Base-by-base conservation (phyloP, 176 grass and related monocot genomes). In the Elymus sibiricus region DNA sequence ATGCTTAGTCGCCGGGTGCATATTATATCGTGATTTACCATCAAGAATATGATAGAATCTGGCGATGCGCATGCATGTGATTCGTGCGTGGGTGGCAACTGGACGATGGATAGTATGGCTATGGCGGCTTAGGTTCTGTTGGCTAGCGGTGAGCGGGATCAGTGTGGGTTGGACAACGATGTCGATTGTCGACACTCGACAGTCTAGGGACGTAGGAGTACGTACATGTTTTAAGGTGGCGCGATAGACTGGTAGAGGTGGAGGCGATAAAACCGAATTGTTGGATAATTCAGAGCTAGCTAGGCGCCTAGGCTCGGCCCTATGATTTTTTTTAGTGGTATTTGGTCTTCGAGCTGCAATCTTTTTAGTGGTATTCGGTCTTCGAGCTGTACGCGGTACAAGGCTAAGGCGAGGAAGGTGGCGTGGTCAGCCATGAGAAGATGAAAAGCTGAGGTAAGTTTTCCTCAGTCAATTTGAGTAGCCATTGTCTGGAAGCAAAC, bases 1-100 rank as follows among this genome's bases (percentile, higher is more conserved):
- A 14, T 67, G 79, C 79, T 81, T 81, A 81, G 79, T 22, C 43
- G 79, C 79, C 62, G 31, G 13, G 79, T 49, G 79, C 42, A 63
- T 26, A 67, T 24, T 63, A 43, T 65, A 55, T 58, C 55, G 7
- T 58, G 55, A 21, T 58, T 58, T 58, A 47, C 13, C 44, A 47
- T 15, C 44, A 53, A 53, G 49, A 21, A 22, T 8, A 22, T 21
- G 55, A 58, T 58, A 58, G 19, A 56, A 58, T 22, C 17, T 22
- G 55, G 21, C 55, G 55, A 58, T 58, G 55, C 55, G 7, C 55
- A 58, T 58, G 55, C 55, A 58, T 58, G 55, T 58, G 19, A 9
- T 58, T 8, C 19, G 55, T 22, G 21, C 21, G 21, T 22, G 7
- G 21, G 2, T 58, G 22, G 21, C 55, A 58, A 22, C 17, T 58